A percentile compares a stretch with the other conserved stretches of the same genome.
phyloP scores from a whole-genome alignment of 768 basidiomycete species.

The Lentinula edodes region DNA sequence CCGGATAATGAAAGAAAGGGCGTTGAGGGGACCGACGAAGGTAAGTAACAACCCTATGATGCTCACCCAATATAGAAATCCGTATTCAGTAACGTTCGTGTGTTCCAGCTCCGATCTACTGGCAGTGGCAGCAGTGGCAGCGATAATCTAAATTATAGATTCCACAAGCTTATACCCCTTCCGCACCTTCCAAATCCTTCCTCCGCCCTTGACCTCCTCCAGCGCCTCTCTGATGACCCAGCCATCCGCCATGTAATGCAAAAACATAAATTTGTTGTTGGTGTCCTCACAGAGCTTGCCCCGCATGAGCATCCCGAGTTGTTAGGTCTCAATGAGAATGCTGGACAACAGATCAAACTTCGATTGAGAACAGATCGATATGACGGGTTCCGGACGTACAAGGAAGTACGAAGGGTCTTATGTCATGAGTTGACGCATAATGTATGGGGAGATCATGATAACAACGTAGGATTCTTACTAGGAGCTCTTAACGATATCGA shows the following conservation, averaged over 20 bases:
- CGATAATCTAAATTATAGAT: constrained; percentile 44
- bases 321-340: constrained; percentile 62
- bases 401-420: constrained; percentile 58
- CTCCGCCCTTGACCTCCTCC: constrained; percentile 48
- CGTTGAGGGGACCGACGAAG: constrained; percentile 52
- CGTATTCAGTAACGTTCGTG: not conserved
- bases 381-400: constrained; percentile 67
- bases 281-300: constrained; percentile 69
- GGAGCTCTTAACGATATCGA: too few species aligned
- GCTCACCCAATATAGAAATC: not conserved
- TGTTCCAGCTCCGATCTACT: constrained; percentile 51
- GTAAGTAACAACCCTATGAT: constrained; percentile 24
- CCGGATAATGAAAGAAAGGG: constrained; percentile 53
- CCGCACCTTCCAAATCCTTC: constrained; percentile 59
- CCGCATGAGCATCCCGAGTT: constrained; percentile 70
- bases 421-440: constrained; percentile 80
- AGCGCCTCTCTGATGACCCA: constrained; percentile 60
- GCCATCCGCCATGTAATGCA: constrained; percentile 70
- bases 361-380: constrained; percentile 65
- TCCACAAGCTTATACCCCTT: constrained; percentile 61
- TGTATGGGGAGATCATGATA: constrained; percentile 65
- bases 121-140: constrained; percentile 25
- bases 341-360: constrained; percentile 59
- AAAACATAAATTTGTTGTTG: constrained; percentile 62
- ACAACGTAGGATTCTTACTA: constrained; percentile 47